Evolutionary conservation across 495 filamentous ascomycete genomes (phyloP).

Genomic region (Aspergillus cavernicola): DNA sequence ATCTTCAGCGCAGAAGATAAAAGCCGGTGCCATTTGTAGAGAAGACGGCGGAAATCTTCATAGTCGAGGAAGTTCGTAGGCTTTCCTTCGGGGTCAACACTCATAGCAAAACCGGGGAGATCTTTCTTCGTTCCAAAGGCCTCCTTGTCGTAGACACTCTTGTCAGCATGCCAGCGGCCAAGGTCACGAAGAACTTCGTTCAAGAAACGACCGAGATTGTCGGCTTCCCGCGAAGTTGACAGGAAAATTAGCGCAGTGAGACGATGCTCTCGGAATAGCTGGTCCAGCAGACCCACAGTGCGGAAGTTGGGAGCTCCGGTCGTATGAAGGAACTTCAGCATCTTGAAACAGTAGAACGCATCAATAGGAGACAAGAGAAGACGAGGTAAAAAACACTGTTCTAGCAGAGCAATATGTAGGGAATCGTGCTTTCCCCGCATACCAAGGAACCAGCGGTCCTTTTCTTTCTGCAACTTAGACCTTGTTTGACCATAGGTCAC

Average conservation of each 20-base stretch:
- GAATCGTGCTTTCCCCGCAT: conserved; percentile 59
- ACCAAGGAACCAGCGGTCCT: conserved; percentile 71
- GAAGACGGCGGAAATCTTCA: conserved; percentile 77
- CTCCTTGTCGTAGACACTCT: conserved; percentile 71
- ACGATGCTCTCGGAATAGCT: conserved; percentile 75
- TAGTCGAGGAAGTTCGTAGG: conserved; percentile 67
- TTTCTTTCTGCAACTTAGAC: conserved; percentile 67
- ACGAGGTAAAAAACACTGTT: conserved; percentile 87
- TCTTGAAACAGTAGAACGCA: conserved; percentile 78
- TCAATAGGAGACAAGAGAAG: conserved; percentile 79
- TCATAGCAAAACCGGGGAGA: conserved; percentile 65
- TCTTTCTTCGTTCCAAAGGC: conserved; percentile 62
- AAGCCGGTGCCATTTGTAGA: conserved; percentile 86
- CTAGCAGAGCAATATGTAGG: conserved; percentile 71
- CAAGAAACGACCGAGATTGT: conserved; percentile 85
- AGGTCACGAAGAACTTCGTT: conserved; percentile 76
- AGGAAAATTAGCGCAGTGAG: conserved; percentile 78
- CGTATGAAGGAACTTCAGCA: conserved; percentile 81
- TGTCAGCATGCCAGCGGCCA: conserved; percentile 76
- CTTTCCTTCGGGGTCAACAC: conserved; percentile 58
- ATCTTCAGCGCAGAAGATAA: conserved; percentile 70
- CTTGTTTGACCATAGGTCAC: conserved; percentile 59
- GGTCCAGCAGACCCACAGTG: conserved; percentile 77
- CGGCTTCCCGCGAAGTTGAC: conserved; percentile 84
- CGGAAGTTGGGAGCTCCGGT: conserved; percentile 81